A percentile compares a stretch with the other conserved stretches of the same genome.
Evolutionary conservation across 1,284 basidiomycete genomes (phyloP).

Genomic region (Ustilago cynodontis): DNA sequence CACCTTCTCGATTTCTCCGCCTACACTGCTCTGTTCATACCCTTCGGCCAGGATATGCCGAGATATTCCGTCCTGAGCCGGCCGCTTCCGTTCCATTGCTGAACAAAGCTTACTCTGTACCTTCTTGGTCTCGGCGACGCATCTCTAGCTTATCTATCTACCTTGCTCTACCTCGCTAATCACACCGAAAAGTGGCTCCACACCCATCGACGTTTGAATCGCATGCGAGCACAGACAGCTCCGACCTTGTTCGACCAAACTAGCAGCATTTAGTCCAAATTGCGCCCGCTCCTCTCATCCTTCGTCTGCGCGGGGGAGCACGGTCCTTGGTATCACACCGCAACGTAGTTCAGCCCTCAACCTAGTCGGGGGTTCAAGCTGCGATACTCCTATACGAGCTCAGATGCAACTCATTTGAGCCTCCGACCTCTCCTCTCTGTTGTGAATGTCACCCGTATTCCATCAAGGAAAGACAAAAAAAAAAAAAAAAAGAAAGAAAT

Average conservation of each 20-base stretch:
- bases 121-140: constrained; percentile 11
- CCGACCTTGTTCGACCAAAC: not conserved
- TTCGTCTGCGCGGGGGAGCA: not conserved
- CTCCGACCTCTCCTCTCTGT: not conserved
- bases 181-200: not conserved
- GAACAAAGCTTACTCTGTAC: not conserved
- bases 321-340: not conserved
- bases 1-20: not conserved
- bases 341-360: not conserved
- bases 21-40: not conserved
- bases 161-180: not conserved
- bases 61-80: not conserved
- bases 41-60: not conserved
- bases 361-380: too few relatives aligned
- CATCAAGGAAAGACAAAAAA: not conserved
- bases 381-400: too few relatives aligned
- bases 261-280: not conserved
- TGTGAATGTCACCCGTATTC: not conserved
- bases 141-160: not conserved
- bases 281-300: not conserved
- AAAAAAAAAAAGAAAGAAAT: not conserved
- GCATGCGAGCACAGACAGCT: not conserved
- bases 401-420: not conserved
- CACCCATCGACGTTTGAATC: not conserved
- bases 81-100: not conserved